These are phyloP conservation scores for Amanita phalloides DNA, from an alignment of 768 basidiomycete genomes.

Conservation along the genomic window DNA sequence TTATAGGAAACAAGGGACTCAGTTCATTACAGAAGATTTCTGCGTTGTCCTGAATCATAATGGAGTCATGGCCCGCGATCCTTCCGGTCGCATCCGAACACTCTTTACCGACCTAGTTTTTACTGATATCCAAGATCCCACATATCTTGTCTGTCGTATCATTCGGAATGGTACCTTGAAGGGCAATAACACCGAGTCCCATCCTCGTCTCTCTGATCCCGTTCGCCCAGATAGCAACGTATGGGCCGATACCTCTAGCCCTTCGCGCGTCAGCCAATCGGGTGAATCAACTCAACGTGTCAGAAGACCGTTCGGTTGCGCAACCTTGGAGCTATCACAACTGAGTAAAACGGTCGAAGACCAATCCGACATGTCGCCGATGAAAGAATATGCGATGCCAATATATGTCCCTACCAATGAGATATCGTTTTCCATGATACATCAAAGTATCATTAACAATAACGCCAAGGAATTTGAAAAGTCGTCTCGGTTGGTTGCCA, in stretches of 20 bases:
- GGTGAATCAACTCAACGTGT: constrained; percentile 37
- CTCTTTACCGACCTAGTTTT: constrained; percentile 85
- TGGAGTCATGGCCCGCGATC: constrained; percentile 76
- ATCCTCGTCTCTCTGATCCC: constrained; percentile 42
- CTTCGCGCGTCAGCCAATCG: constrained; percentile 13
- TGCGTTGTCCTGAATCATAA: constrained; percentile 87
- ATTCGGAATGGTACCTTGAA: constrained; percentile 83
- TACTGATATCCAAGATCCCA: constrained; percentile 75
- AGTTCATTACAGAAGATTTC: constrained; percentile 92
- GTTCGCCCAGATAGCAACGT: constrained; percentile 22
- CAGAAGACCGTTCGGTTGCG: constrained; percentile 92
- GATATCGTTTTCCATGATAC: constrained; percentile 81
- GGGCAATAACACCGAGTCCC: constrained; percentile 44
- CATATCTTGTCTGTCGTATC: constrained; percentile 86
- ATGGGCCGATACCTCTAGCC: constrained; percentile 10
- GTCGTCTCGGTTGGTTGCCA: constrained; percentile 50
- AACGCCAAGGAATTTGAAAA: constrained; percentile 77
- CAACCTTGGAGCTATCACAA: constrained; percentile 78
- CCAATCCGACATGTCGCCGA: constrained; percentile 47
- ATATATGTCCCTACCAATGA: constrained; percentile 83
- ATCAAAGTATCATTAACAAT: constrained; percentile 85
- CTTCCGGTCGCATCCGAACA: constrained; percentile 65
- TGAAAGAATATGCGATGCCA: constrained; percentile 76
- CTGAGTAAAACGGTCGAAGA: constrained; percentile 59
- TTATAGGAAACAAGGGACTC: constrained; percentile 72